These are phyloP conservation scores for Cystobasidium slooffiae DNA, from an alignment of 1,284 basidiomycete species.

Conservation along the genomic window DNA sequence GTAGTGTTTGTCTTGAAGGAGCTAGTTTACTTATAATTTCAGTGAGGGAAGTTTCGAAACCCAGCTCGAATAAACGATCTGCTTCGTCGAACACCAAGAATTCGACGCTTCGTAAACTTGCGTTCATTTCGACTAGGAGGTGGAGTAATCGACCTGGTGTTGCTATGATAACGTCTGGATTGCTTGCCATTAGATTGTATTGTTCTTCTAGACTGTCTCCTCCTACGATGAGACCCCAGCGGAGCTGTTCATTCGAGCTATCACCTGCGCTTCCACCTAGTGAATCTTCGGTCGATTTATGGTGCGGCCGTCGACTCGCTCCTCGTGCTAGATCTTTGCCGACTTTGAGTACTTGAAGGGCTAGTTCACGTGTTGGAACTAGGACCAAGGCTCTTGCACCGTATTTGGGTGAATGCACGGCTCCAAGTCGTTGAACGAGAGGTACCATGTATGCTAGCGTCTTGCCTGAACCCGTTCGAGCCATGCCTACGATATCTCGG, in stretches of 20 bases:
- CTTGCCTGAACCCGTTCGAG: constrained; percentile 96
- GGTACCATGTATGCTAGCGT: constrained; percentile 96
- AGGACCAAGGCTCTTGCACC: constrained; percentile 88
- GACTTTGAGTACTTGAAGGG: constrained; percentile 89
- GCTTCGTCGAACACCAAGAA: constrained; percentile 98
- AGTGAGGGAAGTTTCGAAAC: constrained; percentile 84
- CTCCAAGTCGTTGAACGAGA: constrained; percentile 82
- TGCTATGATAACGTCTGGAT: constrained; percentile 97
- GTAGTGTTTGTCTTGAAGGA: constrained; percentile 66
- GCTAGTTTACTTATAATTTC: constrained; percentile 84
- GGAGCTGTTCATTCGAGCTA: constrained; percentile 60
- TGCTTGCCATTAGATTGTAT: constrained; percentile 91
- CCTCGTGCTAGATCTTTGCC: constrained; percentile 87
- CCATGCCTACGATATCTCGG: constrained; percentile 96
- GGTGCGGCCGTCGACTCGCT: constrained; percentile 71
- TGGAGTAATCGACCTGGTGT: constrained; percentile 97
- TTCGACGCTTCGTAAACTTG: constrained; percentile 85
- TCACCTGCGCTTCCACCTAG: constrained; percentile 60
- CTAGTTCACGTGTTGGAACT: constrained; percentile 90
- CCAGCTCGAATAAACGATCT: constrained; percentile 95
- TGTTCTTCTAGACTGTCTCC: constrained; percentile 96
- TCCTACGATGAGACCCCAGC: constrained; percentile 95
- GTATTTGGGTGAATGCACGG: constrained; percentile 75
- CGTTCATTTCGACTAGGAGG: constrained; percentile 93
- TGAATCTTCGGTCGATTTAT: constrained; percentile 39